phyloP scores from a whole-genome alignment of 495 filamentous ascomycete species.

The Lindgomyces ingoldianus region DNA sequence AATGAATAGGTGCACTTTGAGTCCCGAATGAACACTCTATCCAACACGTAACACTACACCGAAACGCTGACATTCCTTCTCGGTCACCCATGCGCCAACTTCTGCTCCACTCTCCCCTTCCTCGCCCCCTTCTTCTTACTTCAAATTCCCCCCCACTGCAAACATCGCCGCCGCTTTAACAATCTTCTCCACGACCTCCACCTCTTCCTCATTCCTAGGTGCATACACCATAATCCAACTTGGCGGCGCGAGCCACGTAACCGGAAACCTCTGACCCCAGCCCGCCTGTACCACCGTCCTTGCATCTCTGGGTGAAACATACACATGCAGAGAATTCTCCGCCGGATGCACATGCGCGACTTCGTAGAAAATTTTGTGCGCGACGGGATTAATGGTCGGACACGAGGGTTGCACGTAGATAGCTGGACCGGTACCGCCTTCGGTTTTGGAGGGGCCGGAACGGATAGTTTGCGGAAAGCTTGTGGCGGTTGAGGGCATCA shows the following conservation, averaged over 20 bases:
- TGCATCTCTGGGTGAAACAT: constrained; percentile 74
- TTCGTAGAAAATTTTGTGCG: constrained; percentile 55
- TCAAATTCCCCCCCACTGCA: neutral
- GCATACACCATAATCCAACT: constrained; percentile 70
- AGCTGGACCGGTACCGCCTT: constrained; percentile 23
- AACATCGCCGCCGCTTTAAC: constrained; percentile 58
- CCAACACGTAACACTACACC: too few relatives aligned
- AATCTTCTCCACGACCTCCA: constrained; percentile 68
- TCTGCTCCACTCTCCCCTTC: too few relatives aligned
- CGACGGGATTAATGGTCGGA: constrained; percentile 5
- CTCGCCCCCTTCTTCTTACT: too few relatives aligned
- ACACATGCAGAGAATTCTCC: constrained; percentile 75
- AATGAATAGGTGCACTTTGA: too few relatives aligned
- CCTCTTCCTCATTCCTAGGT: constrained; percentile 67
- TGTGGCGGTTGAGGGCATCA: neutral
- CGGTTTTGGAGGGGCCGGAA: constrained; percentile 13
- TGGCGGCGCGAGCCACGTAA: constrained; percentile 57
- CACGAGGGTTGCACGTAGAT: constrained; percentile 21
- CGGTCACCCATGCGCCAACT: too few relatives aligned
- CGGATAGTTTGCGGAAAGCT: neutral
- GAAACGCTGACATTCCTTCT: too few relatives aligned
- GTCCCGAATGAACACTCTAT: too few relatives aligned
- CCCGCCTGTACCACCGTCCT: constrained; percentile 71
- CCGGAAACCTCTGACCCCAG: constrained; percentile 81
- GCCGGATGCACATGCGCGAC: constrained; percentile 75